Percentiles rank a stretch among this genome's conserved stretches.
Evolutionary conservation across 352 stramenopile genomes (phyloP).

Genomic region (Globisporangium paroecandrum): DNA sequence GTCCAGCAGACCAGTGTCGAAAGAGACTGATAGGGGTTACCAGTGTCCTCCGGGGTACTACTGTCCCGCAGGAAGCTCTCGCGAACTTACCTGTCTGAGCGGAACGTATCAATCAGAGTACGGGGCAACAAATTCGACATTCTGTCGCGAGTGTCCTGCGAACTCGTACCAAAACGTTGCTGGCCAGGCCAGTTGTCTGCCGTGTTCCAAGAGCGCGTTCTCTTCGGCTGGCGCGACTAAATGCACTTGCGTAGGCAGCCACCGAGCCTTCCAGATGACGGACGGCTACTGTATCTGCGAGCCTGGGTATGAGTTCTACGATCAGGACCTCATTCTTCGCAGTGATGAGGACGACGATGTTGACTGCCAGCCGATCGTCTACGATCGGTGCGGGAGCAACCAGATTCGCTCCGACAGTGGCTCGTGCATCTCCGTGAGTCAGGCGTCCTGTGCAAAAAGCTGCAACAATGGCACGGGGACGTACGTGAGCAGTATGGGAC

Average conservation of each 20-base stretch:
- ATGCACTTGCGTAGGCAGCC: slow-evolving; percentile 83
- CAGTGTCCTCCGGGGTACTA: slow-evolving; percentile 76
- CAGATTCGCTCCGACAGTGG: slow-evolving; percentile 79
- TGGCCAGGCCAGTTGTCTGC: slow-evolving; percentile 72
- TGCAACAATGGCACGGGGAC: slow-evolving; percentile 72
- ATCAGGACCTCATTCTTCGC: slow-evolving; percentile 75
- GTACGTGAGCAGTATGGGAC: slow-evolving; percentile 69
- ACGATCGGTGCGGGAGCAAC: slow-evolving; percentile 67
- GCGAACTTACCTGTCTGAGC: slow-evolving; percentile 62
- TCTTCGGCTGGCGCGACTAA: slow-evolving; percentile 44
- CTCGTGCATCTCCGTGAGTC: slow-evolving; percentile 45
- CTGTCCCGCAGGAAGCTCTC: slow-evolving; percentile 57
- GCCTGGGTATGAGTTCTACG: slow-evolving; percentile 90
- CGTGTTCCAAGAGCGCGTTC: slow-evolving; percentile 84
- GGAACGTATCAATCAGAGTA: slow-evolving; percentile 72
- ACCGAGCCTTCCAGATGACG: slow-evolving; percentile 89
- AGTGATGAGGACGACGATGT: slow-evolving; percentile 83
- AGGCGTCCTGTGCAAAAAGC: slow-evolving; percentile 45
- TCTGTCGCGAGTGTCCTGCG: slow-evolving; percentile 60
- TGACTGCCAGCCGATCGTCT: slow-evolving; percentile 92
- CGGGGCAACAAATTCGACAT: slow-evolving; percentile 37
- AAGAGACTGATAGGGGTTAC: slow-evolving; percentile 75
- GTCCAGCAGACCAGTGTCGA: slow-evolving; percentile 47
- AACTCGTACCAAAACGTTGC: slow-evolving; percentile 78
- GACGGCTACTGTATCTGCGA: slow-evolving; percentile 91